Base-by-base conservation (phyloP, 2,329 filamentous ascomycete species). In the Teratosphaeria gauchensis region DNA sequence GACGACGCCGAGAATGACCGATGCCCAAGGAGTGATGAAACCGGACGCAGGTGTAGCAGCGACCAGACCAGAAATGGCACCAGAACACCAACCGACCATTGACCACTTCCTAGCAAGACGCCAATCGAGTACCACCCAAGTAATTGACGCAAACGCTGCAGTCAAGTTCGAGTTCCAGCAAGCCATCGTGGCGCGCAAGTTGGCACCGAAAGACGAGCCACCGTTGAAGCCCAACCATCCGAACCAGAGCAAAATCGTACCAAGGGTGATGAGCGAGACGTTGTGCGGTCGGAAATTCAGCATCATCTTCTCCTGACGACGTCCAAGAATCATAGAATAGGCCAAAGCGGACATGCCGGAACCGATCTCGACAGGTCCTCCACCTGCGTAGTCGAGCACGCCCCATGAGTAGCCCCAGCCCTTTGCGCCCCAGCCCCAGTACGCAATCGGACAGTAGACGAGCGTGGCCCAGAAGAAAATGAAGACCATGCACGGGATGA, bases 221-320 rank as follows among this genome's bases (percentile, higher is more conserved):
- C 92, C 94, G 81, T 99, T 99, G 84, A 99, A 99, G 58, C 92
- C 94, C 64, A 99, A 82, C 94, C 94, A 99, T 70, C 94, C 94
- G 70, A 97, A 97, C 92, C 92, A 97, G 58, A 99, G 90, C 68
- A 99, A 84, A 64, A 96, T 84, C 3, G 94, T 97, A 63, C 94
- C 94, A 67, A 97, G 87, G 0, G 94, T 92, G 76, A 99, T 96
- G 70, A 97, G 84, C 5, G 92, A 96, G 65, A 97, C 94, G 79
- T 99, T 99, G 82, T 99, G 94, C 19, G 94, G 94, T 66, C 94
- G 90, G 84, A 97, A 97, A 83, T 97, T 97, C 77, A 96, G 84
- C 90, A 97, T 96, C 91, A 97, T 96, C 80, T 91, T 94, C 80
- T 97, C 92, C 78, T 96, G 94, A 66, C 94, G 90, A 71, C 91